Conservation (phyloP, 2,329 filamentous ascomycete genomes). For the Penicillium digitatum region DNA sequence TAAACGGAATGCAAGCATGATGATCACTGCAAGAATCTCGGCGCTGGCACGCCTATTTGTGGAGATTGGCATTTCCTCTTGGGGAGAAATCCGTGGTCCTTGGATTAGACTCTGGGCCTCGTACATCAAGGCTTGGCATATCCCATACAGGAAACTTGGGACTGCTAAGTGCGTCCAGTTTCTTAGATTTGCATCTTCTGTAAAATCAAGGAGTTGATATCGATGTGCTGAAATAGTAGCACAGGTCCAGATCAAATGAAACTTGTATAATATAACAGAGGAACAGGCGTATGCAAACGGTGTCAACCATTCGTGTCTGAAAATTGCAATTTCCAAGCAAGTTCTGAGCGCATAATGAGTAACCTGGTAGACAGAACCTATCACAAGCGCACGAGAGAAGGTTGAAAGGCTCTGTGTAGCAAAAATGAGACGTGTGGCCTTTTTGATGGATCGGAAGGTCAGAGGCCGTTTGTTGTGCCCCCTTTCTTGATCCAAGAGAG, state of each 20-base stretch:
- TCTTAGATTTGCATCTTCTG: not conserved
- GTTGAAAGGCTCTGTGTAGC: not conserved
- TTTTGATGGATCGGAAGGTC: not conserved
- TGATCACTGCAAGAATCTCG: not conserved
- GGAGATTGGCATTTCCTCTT: not conserved
- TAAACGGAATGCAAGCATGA: slow-evolving; percentile 1
- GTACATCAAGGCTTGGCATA: not conserved
- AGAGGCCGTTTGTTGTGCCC: not conserved
- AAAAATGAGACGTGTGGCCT: not conserved
- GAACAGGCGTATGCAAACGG: not conserved
- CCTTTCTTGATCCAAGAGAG: not conserved
- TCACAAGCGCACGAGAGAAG: not conserved
- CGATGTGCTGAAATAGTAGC: not conserved
- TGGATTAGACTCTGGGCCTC: not conserved
- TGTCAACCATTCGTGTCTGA: not conserved
- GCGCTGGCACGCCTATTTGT: not conserved
- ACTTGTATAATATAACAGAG: not conserved
- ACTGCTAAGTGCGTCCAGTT: not conserved
- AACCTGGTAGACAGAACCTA: not conserved
- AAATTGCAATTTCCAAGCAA: not conserved
- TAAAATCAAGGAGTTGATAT: not conserved
- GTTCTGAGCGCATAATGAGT: not conserved
- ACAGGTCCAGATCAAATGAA: not conserved
- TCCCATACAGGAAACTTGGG: not conserved
- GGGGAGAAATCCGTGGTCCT: not conserved